phyloP scores from a whole-genome alignment of 306 rosid genomes.

The Trifolium dubium region DNA sequence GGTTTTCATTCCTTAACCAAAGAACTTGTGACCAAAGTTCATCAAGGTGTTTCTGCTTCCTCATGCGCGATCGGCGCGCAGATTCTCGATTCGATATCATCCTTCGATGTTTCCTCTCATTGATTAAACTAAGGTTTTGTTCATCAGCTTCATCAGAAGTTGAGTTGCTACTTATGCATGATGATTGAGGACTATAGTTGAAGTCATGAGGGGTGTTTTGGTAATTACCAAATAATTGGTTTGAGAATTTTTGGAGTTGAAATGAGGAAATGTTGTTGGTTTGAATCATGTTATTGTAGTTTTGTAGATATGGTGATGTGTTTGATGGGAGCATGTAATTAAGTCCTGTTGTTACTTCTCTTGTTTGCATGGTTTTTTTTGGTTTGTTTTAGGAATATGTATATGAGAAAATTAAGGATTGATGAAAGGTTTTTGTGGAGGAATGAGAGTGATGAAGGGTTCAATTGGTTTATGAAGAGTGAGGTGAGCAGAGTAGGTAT shows the following conservation, averaged over 20 bases:
- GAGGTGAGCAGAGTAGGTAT: conserved; percentile 45
- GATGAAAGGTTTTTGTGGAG: conserved; percentile 11
- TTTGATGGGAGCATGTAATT: conserved; percentile 60
- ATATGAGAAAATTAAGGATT: conserved; percentile 1
- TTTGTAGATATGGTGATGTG: conserved; percentile 52
- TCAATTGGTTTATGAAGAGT: conserved; percentile 48
- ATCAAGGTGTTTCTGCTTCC: conserved; percentile 91
- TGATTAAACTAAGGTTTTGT: conserved; percentile 64
- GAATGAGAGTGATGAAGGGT: conserved; percentile 31
- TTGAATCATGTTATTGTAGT: conserved; percentile 46
- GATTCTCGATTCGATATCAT: conserved; percentile 98
- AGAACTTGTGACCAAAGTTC: conserved; percentile 95
- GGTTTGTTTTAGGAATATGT: background rate
- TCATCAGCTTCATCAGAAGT: conserved; percentile 92
- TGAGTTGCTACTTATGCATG: conserved; percentile 76
- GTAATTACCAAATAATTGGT: conserved; percentile 49
- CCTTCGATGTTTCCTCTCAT: conserved; percentile 84
- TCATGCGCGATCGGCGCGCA: conserved; percentile 86
- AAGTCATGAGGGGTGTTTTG: conserved; percentile 56
- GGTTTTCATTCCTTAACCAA: conserved; percentile 89
- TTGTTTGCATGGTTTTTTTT: conserved; percentile 63
- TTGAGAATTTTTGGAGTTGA: conserved; percentile 51
- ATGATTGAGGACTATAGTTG: conserved; percentile 48
- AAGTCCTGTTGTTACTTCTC: conserved; percentile 56
- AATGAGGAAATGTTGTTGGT: conserved; percentile 51